phyloP scores from a whole-genome alignment of 257 asterid species.

The Fraxinus quadrangulata region DNA sequence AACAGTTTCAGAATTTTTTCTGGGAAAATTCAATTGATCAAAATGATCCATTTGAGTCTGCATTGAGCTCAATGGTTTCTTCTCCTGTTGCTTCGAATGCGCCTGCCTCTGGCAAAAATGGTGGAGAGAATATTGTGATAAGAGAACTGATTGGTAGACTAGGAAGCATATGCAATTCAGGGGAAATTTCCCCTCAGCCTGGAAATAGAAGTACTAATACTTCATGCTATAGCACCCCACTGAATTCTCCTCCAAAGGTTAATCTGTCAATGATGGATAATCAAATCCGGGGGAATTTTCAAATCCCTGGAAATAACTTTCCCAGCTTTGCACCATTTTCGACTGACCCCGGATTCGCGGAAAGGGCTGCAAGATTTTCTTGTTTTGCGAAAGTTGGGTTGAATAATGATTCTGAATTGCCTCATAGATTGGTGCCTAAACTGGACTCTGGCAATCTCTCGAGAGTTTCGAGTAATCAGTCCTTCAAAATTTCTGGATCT shows the following conservation, averaged over 20 bases:
- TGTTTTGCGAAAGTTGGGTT: constrained; percentile 56
- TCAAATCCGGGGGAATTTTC: constrained; percentile 45
- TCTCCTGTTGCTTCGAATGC: constrained; percentile 63
- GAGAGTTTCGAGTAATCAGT: constrained; percentile 43
- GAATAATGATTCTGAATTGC: constrained; percentile 26
- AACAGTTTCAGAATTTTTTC: constrained; percentile 31
- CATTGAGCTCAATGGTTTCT: constrained; percentile 91
- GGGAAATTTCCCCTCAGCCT: constrained; percentile 55
- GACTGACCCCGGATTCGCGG: constrained; percentile 68
- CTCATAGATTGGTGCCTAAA: constrained; percentile 28
- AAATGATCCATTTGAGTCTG: constrained; percentile 75
- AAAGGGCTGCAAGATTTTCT: constrained; percentile 74
- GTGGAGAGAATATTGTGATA: constrained; percentile 53
- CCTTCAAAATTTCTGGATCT: constrained; percentile 43
- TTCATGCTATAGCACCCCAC: constrained; percentile 71
- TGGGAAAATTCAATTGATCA: constrained; percentile 71
- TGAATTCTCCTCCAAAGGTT: constrained; percentile 81
- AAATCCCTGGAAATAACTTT: constrained; percentile 33
- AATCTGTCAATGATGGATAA: constrained; percentile 45
- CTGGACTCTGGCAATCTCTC: constrained; percentile 51
- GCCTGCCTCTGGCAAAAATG: not conserved
- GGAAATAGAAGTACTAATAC: constrained; percentile 37
- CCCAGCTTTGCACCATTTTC: constrained; percentile 49
- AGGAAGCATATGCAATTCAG: constrained; percentile 68
- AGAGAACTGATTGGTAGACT: constrained; percentile 77